These are phyloP conservation scores for Parathielavia appendiculata DNA, from an alignment of 495 filamentous ascomycete genomes.

Conservation along the genomic window DNA sequence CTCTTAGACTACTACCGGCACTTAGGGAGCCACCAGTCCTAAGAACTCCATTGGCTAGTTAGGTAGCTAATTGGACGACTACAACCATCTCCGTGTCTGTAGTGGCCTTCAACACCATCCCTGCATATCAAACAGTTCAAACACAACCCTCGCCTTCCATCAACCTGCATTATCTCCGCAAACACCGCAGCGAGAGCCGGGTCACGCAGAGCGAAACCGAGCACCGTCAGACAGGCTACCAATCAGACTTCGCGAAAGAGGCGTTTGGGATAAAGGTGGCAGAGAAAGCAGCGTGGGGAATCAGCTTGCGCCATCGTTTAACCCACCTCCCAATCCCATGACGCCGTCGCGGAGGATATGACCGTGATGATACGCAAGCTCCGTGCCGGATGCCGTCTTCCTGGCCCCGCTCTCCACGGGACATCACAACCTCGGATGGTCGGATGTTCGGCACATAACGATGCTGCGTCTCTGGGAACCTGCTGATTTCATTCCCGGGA, in stretches of 20 bases:
- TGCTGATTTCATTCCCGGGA: background rate
- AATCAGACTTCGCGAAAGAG: too few species aligned
- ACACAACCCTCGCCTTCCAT: background rate
- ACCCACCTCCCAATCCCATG: background rate
- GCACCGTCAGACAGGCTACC: background rate
- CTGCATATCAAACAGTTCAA: background rate
- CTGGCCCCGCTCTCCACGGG: too few species aligned
- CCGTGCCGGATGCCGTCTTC: background rate
- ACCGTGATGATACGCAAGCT: background rate
- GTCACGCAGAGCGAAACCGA: constrained; percentile 8
- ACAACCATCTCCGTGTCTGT: constrained; percentile 7
- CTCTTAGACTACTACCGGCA: background rate
- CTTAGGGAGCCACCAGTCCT: too few species aligned
- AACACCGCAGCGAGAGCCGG: background rate
- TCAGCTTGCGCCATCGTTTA: constrained; percentile 1
- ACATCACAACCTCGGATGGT: too few species aligned
- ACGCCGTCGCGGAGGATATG: too few species aligned
- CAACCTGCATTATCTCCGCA: constrained; percentile 13
- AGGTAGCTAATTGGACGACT: background rate
- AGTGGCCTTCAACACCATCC: background rate
- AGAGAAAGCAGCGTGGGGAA: constrained; percentile 8
- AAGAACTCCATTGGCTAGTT: constrained; percentile 11
- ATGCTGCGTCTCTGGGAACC: too few species aligned
- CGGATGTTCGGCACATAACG: too few species aligned
- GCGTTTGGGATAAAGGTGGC: too few species aligned